Base-by-base conservation (phyloP, 352 stramenopile species). In the Peronospora belbahrii region DNA sequence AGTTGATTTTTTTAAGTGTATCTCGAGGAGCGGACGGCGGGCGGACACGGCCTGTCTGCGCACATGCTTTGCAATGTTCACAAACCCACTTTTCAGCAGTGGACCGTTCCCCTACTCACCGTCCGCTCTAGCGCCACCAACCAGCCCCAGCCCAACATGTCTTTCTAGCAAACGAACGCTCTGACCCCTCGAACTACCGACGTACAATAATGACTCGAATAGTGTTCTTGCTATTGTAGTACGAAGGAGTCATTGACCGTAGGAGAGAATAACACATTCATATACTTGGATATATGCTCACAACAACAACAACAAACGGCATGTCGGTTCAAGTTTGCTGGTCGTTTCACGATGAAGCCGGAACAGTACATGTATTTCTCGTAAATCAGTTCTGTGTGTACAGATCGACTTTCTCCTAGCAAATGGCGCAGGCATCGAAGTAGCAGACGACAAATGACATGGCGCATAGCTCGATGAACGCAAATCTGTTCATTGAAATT, bases 1-100 rank as follows among this genome's bases (percentile, higher is more conserved):
- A 39, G 31, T 57, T 62, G 47, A 41, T 48, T 62, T 34, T 62
- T 62, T 62, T 56, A 40, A 61, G 19, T 47, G 28, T 51, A 39
- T 24, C 52, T 41, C 17, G 41, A 44, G 27, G 18, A 54, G 55
- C 25, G 55, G 55, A 63, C 55, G 39, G 22, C 7, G 15, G 6
- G 47, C 34, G 47, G 42, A 50, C 33, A 25, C n/a, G 18, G 30
- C 46, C 47, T 44, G 53, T 62, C 46, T 56, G 48, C 35, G 20
- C 34, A 27, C 32, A 19, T 4, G n/a, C 13, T 28, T 7, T 27
- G 23, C 17, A 27, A 7, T 41, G 19, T 9, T 14, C 30, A 15
- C 13, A 19, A 9, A 15, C 13, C 2, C 2, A 10, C 27, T 19
- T 15, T 19, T 19, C 30, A 35, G 0, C 2, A 20, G 6, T 18